Evolutionary conservation across 2,329 filamentous ascomycete species (phyloP).

Genomic region (Apiospora hydei): DNA sequence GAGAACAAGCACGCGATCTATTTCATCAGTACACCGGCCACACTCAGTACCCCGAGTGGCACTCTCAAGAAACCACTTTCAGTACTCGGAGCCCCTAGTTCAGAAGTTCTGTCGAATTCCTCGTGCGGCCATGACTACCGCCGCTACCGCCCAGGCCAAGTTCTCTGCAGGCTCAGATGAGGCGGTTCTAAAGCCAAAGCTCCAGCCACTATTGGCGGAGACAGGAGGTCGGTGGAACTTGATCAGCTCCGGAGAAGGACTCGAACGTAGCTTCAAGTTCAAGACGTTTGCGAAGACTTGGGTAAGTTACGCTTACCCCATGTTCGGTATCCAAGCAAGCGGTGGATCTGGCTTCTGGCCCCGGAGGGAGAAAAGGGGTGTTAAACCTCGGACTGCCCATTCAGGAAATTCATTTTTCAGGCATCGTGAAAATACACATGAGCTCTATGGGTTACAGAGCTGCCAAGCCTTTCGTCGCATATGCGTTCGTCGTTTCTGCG

Average conservation of each 20-base stretch:
- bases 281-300: conserved; percentile 72
- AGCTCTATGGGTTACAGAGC: not conserved
- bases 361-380: not conserved
- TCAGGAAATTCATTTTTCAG: too few species aligned
- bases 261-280: conserved; percentile 69
- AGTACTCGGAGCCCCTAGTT: not conserved
- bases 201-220: conserved; percentile 46
- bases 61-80: not conserved
- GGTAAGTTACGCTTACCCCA: conserved; percentile 49
- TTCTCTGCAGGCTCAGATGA: conserved; percentile 58
- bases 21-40: not conserved
- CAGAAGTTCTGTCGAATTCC: not conserved
- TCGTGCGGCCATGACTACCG: conserved; percentile 15
- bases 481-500: conserved; percentile 4
- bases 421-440: not conserved
- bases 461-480: not conserved
- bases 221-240: conserved; percentile 57
- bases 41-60: not conserved
- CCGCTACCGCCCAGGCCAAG: conserved; percentile 30
- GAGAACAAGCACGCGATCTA: not conserved
- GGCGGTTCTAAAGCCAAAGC: conserved; percentile 42
- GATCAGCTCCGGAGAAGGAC: conserved; percentile 56
- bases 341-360: not conserved
- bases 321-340: not conserved
- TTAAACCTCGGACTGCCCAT: not conserved